Percentiles rank a stretch among this genome's conserved stretches.
phyloP scores from a whole-genome alignment of 352 stramenopile genomes.

The Globisporangium recalcitrans region DNA sequence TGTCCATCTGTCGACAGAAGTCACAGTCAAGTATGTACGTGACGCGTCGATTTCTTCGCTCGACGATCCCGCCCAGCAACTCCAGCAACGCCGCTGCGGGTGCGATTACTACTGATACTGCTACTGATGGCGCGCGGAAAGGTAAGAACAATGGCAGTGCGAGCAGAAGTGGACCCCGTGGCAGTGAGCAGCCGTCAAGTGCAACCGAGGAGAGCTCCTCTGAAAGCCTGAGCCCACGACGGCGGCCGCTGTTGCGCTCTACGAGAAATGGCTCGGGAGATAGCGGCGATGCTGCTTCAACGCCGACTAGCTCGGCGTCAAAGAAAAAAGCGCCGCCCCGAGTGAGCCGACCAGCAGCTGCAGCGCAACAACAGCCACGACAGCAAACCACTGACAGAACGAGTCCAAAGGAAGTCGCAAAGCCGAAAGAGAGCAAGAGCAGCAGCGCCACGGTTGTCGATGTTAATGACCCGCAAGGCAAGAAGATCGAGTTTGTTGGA shows the following conservation, averaged over 20 bases:
- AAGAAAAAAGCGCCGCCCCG: conserved; percentile 23
- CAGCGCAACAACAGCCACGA: not conserved
- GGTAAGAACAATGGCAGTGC: not conserved
- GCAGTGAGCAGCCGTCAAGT: not conserved
- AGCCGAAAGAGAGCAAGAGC: not conserved
- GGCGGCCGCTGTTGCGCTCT: conserved; percentile 2
- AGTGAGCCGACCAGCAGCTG: not conserved
- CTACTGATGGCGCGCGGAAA: not conserved
- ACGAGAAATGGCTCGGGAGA: not conserved
- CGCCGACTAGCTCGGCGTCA: conserved; percentile 15
- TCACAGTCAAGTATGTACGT: conserved; percentile 42
- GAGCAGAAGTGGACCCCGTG: not conserved
- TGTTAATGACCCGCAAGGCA: not conserved
- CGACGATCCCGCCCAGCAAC: conserved; percentile 30
- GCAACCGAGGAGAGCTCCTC: not conserved
- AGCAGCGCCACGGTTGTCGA: not conserved
- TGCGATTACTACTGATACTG: not conserved
- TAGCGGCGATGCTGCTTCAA: conserved; percentile 12
- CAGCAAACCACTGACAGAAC: not conserved
- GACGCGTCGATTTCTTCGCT: conserved; percentile 52
- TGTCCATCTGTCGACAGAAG: not conserved
- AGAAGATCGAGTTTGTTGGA: conserved; percentile 17
- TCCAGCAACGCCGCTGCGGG: not conserved
- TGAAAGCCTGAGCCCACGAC: conserved; percentile 5
- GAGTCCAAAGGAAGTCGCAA: not conserved